A percentile compares a stretch with the other conserved stretches of the same genome.
These are phyloP conservation scores for Penicillium alfredii DNA, from an alignment of 495 filamentous ascomycete species.

Conservation along the genomic window DNA sequence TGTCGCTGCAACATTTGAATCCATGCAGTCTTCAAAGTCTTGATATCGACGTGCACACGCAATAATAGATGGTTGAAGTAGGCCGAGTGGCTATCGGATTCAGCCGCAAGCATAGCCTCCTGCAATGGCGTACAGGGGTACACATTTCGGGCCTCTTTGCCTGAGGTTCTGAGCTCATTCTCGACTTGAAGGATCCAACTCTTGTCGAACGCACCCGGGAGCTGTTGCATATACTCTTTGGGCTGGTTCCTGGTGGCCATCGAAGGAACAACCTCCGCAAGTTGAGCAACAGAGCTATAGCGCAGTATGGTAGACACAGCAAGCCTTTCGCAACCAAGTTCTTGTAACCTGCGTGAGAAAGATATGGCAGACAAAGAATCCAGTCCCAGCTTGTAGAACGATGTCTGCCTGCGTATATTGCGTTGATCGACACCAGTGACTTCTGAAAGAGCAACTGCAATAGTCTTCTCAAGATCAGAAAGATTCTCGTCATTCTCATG, in stretches of 20 bases:
- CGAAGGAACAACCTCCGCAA: conserved; percentile 37
- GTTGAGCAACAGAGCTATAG: conserved; percentile 51
- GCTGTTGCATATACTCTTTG: neutral
- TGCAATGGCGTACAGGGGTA: conserved; percentile 78
- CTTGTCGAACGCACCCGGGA: conserved; percentile 8
- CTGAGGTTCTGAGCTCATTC: conserved; percentile 16
- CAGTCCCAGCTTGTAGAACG: conserved; percentile 61
- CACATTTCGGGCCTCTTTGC: conserved; percentile 43
- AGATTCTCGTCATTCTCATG: conserved; percentile 24
- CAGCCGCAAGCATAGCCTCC: conserved; percentile 69
- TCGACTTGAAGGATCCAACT: conserved; percentile 8
- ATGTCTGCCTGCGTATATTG: conserved; percentile 43
- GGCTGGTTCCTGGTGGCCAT: conserved; percentile 4
- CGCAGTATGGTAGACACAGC: conserved; percentile 59
- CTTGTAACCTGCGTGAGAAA: conserved; percentile 48
- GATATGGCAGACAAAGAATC: conserved; percentile 79
- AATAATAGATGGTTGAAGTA: conserved; percentile 55
- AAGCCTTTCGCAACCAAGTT: conserved; percentile 35
- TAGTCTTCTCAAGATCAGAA: conserved; percentile 32
- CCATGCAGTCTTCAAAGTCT: conserved; percentile 42
- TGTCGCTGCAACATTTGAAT: conserved; percentile 47
- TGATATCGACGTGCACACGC: conserved; percentile 38
- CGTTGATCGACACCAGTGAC: conserved; percentile 40
- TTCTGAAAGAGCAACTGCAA: conserved; percentile 46
- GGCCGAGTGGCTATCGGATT: conserved; percentile 27